phyloP scores from a whole-genome alignment of 129 eudicot genomes.

The Lactuca sativa region DNA sequence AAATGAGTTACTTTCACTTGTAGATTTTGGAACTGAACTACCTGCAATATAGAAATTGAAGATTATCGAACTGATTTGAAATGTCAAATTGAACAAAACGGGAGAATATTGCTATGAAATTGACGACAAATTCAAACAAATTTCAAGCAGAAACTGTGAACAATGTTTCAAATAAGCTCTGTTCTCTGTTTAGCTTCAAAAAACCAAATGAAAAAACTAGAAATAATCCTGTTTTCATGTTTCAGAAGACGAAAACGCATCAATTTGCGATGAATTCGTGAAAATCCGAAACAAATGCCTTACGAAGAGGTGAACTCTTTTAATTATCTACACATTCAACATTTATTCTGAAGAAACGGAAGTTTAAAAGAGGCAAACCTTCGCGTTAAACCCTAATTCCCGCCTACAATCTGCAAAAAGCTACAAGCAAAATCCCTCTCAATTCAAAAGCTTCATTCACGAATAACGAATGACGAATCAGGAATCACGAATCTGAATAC shows the following conservation, averaged over 20 bases:
- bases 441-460: conserved; percentile 1
- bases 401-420: conserved; percentile 24
- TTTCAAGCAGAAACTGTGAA: background rate
- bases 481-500: background rate
- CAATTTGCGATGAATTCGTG: conserved; percentile 10
- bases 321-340: conserved; percentile 1
- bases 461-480: too few species aligned
- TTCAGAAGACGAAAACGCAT: conserved; percentile 1
- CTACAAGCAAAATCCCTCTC: background rate
- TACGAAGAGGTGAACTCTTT: background rate
- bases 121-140: background rate
- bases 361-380: conserved; percentile 16
- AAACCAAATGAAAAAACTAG: background rate
- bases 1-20: background rate
- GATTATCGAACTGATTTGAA: background rate
- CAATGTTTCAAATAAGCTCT: background rate
- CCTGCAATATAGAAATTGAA: conserved; percentile 15
- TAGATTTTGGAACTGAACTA: conserved; percentile 5
- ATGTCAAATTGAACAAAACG: background rate
- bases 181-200: background rate
- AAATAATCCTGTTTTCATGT: background rate
- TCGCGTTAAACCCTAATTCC: conserved; percentile 18
- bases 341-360: background rate
- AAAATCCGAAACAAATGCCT: conserved; percentile 17
- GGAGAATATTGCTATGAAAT: background rate